A percentile compares a stretch with the other conserved stretches of the same genome.
These are phyloP conservation scores for Gossypium armourianum DNA, from an alignment of 441 rosid genomes.

Conservation along the genomic window DNA sequence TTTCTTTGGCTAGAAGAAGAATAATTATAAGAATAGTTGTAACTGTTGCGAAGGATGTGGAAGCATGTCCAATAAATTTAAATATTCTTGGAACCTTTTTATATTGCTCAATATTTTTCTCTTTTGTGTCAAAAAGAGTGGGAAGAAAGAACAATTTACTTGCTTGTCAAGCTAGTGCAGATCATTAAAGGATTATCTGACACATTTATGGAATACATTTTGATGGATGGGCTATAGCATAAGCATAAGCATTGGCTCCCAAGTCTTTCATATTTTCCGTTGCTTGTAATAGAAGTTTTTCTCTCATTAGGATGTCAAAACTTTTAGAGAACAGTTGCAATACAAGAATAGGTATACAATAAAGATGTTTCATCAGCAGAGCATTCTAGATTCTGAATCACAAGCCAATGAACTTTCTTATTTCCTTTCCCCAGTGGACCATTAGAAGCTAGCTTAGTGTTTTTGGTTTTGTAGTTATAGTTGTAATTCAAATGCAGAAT, in stretches of 20 bases:
- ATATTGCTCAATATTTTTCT: too few relatives aligned
- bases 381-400: not conserved
- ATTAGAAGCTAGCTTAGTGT: not conserved
- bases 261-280: not conserved
- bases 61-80: too few relatives aligned
- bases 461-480: not conserved
- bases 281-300: not conserved
- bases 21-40: too few relatives aligned
- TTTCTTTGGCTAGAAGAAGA: not conserved
- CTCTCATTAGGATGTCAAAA: not conserved
- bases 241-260: too few relatives aligned
- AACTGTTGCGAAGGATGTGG: too few relatives aligned
- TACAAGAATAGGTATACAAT: not conserved
- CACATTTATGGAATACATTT: not conserved
- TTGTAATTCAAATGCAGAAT: not conserved
- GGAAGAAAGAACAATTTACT: not conserved
- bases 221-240: too few relatives aligned
- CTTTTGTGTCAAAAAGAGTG: too few relatives aligned
- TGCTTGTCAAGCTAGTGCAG: not conserved
- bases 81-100: too few relatives aligned
- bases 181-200: not conserved
- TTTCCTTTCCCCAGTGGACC: not conserved
- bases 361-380: not conserved
- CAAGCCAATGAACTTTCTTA: not conserved
- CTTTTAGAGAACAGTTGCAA: not conserved